These are phyloP conservation scores for Diaporthe vaccinii DNA, from an alignment of 2,329 filamentous ascomycete genomes.

Conservation along the genomic window DNA sequence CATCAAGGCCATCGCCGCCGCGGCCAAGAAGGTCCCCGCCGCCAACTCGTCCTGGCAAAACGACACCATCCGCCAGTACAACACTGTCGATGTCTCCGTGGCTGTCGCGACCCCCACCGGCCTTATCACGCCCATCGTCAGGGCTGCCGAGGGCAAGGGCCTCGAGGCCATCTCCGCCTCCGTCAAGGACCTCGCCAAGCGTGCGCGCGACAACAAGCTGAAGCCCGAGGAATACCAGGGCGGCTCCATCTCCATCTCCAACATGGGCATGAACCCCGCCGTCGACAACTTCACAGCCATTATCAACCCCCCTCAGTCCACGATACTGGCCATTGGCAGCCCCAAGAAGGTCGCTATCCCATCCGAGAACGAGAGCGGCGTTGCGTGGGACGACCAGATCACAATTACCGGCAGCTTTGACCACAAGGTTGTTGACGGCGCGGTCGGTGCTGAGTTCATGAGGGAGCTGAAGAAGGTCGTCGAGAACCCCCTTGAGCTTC, in stretches of 20 bases:
- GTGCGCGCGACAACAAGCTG: conserved; percentile 95
- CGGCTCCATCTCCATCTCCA: conserved; percentile 98
- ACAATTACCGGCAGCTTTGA: conserved; percentile 95
- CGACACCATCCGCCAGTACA: conserved; percentile 92
- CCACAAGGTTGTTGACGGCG: conserved; percentile 98
- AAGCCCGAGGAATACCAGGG: conserved; percentile 99
- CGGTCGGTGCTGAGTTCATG: conserved; percentile 96
- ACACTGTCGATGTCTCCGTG: conserved; percentile 93
- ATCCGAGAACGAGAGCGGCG: conserved; percentile 78
- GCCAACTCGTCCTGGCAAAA: conserved; percentile 97
- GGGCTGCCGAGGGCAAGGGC: conserved; percentile 86
- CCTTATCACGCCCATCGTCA: conserved; percentile 98
- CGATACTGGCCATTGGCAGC: conserved; percentile 94
- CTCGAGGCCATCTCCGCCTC: conserved; percentile 88
- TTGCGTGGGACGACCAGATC: conserved; percentile 98
- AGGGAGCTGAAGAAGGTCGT: conserved; percentile 96
- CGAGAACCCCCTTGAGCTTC: conserved; percentile 95
- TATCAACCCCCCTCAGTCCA: conserved; percentile 98
- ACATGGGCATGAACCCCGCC: conserved; percentile 99
- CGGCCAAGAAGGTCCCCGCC: conserved; percentile 92
- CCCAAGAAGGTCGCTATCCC: conserved; percentile 95
- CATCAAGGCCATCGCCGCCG: conserved; percentile 93
- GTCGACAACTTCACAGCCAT: conserved; percentile 98
- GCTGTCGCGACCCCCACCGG: conserved; percentile 93
- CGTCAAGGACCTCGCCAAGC: conserved; percentile 97